phyloP scores from a whole-genome alignment of 2,329 filamentous ascomycete genomes.

The Alternaria triticimaculans region DNA sequence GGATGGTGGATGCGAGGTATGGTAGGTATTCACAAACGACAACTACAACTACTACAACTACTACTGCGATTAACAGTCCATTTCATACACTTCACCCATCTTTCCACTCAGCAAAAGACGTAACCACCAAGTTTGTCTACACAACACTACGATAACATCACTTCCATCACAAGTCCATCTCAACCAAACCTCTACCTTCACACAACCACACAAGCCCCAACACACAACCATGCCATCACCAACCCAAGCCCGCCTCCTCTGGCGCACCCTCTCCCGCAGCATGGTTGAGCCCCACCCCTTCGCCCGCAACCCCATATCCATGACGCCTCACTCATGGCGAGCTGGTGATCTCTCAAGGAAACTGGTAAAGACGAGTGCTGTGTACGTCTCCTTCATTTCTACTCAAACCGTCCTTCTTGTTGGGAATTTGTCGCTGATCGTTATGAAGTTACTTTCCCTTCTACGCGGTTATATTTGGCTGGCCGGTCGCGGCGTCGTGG shows the following conservation, averaged over 20 bases:
- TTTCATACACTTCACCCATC: neutral
- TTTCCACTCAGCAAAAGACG: neutral
- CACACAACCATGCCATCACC: conserved; percentile 38
- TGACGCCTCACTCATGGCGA: conserved; percentile 32
- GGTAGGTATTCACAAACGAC: neutral
- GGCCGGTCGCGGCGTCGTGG: conserved; percentile 39
- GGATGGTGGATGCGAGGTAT: neutral
- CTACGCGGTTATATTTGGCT: conserved; percentile 38
- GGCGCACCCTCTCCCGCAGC: conserved; percentile 40
- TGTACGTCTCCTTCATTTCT: conserved; percentile 28
- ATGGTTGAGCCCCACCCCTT: conserved; percentile 48
- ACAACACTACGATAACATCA: neutral
- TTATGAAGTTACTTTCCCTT: conserved; percentile 37
- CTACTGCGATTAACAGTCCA: neutral
- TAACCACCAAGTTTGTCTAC: neutral
- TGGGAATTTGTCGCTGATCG: conserved; percentile 1
- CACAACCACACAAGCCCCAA: neutral
- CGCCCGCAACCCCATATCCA: conserved; percentile 37
- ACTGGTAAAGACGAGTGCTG: conserved; percentile 28
- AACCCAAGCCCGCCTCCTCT: conserved; percentile 39
- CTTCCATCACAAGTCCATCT: neutral
- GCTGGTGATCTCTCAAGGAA: conserved; percentile 31
- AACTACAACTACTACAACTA: neutral
- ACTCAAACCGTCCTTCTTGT: neutral
- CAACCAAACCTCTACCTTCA: neutral